Conservation (phyloP, 2,329 filamentous ascomycete species). For the Aspergillus vadensis region DNA sequence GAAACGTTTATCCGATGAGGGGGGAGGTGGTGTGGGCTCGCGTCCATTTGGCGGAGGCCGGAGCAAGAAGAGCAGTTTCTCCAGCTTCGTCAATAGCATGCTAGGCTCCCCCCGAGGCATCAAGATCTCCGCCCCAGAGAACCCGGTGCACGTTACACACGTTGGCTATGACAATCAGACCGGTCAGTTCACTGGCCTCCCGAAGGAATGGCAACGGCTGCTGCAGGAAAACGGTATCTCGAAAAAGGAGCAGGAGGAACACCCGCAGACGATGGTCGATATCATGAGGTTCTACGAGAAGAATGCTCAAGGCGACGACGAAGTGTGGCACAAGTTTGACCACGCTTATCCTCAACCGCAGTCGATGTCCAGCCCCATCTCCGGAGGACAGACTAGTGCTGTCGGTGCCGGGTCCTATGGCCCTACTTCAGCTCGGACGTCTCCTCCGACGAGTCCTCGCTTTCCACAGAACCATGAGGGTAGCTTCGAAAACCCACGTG, state of each 20-base stretch:
- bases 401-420: conserved; percentile 46
- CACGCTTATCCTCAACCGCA: conserved; percentile 67
- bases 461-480: conserved; percentile 88
- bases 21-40: conserved; percentile 52
- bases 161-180: conserved; percentile 96
- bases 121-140: conserved; percentile 95
- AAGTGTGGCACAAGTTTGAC: conserved; percentile 94
- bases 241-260: conserved; percentile 91
- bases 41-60: conserved; percentile 63
- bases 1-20: conserved; percentile 80
- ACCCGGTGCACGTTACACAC: conserved; percentile 96
- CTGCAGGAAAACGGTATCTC: conserved; percentile 95
- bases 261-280: conserved; percentile 92
- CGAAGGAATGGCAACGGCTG: conserved; percentile 96
- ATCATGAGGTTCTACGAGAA: conserved; percentile 98
- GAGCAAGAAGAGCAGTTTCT: conserved; percentile 82
- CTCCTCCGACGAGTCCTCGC: conserved; percentile 79
- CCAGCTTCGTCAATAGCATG: conserved; percentile 80
- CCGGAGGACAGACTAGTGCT: conserved; percentile 43
- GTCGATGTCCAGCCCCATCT: conserved; percentile 43
- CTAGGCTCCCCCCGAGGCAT: conserved; percentile 86
- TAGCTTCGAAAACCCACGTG: conserved; percentile 95
- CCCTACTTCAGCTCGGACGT: conserved; percentile 64
- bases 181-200: conserved; percentile 92
- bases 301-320: conserved; percentile 81